phyloP scores from a whole-genome alignment of 2,329 filamentous ascomycete species.

The Botryotinia narcissicola region DNA sequence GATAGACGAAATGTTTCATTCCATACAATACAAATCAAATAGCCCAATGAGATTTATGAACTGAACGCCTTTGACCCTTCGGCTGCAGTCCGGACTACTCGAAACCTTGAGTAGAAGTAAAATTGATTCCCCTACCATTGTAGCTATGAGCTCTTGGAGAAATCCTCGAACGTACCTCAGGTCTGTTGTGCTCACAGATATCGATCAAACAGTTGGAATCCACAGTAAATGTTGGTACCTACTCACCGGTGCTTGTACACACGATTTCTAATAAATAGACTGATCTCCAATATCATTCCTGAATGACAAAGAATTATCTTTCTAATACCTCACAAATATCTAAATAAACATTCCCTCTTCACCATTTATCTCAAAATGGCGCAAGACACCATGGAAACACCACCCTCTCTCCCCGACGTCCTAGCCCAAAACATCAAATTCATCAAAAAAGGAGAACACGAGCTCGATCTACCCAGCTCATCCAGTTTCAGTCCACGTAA shows the following conservation, averaged over 20 bases:
- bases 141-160: neutral
- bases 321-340: too few species aligned
- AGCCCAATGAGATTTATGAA: neutral
- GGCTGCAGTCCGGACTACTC: neutral
- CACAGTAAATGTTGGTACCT: neutral
- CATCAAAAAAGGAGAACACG: neutral
- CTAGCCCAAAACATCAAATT: neutral
- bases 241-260: neutral
- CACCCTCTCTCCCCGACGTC: neutral
- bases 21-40: neutral
- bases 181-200: neutral
- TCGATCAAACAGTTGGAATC: neutral
- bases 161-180: neutral
- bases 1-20: neutral
- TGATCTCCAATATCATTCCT: neutral
- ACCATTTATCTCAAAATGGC: neutral
- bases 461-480: neutral
- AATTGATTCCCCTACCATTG: neutral
- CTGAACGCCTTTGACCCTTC: neutral
- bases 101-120: neutral
- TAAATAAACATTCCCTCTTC: neutral
- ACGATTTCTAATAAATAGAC: neutral
- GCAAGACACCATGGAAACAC: neutral
- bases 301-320: too few species aligned
- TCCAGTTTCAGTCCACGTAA: neutral